These are phyloP conservation scores for Zygoascus ofunaensis DNA, from an alignment of 805 yeast genomes.

Conservation along the genomic window DNA sequence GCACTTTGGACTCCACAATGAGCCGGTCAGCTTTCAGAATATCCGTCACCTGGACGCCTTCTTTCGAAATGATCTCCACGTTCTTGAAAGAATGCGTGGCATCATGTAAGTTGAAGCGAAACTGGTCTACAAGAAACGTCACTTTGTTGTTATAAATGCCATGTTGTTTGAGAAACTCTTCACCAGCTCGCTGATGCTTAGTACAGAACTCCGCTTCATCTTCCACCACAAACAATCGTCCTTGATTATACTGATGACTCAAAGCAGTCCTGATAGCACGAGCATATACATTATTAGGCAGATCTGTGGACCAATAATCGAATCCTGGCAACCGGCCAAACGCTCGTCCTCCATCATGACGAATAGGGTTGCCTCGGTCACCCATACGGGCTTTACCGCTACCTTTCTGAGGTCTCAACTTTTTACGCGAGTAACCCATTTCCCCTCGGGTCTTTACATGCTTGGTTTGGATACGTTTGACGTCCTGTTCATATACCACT, in stretches of 20 bases:
- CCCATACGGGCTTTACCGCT: conserved; percentile 93
- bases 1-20: conserved; percentile 62
- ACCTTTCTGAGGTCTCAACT: conserved; percentile 85
- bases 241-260: conserved; percentile 68
- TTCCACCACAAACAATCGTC: conserved; percentile 64
- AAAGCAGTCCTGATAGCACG: conserved; percentile 75
- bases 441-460: conserved; percentile 82
- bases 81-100: conserved; percentile 43
- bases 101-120: conserved; percentile 49
- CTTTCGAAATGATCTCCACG: conserved; percentile 61
- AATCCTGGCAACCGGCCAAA: conserved; percentile 85
- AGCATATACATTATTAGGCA: conserved; percentile 65
- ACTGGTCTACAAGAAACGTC: conserved; percentile 58
- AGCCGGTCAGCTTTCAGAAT: conserved; percentile 69
- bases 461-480: conserved; percentile 79
- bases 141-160: conserved; percentile 25
- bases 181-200: conserved; percentile 36
- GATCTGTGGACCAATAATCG: conserved; percentile 62
- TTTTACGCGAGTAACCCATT: conserved; percentile 74
- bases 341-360: conserved; percentile 84
- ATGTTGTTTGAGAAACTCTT: conserved; percentile 42
- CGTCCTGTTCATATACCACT: conserved; percentile 84
- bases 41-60: conserved; percentile 76
- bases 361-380: conserved; percentile 88
- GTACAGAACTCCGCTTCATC: conserved; percentile 31